These are phyloP conservation scores for Gomphus sp. DNA, from an alignment of 1,284 basidiomycete species.

Conservation along the genomic window DNA sequence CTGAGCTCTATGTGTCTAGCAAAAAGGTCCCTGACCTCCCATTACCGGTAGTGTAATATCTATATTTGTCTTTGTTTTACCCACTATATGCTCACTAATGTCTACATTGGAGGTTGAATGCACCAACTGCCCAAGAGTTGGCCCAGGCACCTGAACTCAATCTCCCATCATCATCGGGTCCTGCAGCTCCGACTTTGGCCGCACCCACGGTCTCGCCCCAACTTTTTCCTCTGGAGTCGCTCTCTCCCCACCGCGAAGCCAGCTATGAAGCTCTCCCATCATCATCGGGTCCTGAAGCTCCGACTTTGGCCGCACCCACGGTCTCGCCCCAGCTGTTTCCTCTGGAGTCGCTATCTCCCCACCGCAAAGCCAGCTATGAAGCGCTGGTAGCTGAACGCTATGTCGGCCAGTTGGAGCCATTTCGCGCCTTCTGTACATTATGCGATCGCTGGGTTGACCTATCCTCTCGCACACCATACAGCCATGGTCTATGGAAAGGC, in stretches of 20 bases:
- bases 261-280: constrained; percentile 8
- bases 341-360: background rate
- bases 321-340: background rate
- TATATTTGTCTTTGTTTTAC: too few species aligned
- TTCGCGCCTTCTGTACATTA: constrained; percentile 42
- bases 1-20: background rate
- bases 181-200: background rate
- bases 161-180: background rate
- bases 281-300: background rate
- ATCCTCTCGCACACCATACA: constrained; percentile 5
- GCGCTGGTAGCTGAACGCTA: background rate
- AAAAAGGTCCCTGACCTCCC: background rate
- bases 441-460: constrained; percentile 47
- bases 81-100: too few species aligned
- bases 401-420: constrained; percentile 38
- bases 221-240: background rate
- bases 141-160: too few species aligned
- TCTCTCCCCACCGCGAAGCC: constrained; percentile 2
- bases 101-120: too few species aligned
- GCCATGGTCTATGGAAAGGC: constrained; percentile 10
- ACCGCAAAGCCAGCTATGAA: constrained; percentile 5
- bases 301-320: background rate
- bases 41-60: too few species aligned
- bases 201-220: background rate
- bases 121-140: too few species aligned